Conservation (phyloP, 345 rosid species). For the Dipteronia dyeriana region DNA sequence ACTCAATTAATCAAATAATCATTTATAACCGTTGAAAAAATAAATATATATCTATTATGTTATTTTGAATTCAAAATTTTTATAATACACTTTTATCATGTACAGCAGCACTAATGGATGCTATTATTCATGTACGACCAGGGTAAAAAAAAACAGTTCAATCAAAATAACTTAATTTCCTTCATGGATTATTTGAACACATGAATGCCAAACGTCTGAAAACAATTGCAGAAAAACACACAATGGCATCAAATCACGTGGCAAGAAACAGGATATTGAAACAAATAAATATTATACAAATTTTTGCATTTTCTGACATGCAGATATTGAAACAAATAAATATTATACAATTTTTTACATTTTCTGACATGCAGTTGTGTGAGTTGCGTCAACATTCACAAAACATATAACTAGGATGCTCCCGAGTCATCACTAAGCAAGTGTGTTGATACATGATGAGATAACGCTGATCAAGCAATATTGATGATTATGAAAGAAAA, state of each 20-base stretch:
- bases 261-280: background rate
- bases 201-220: background rate
- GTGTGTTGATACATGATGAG: background rate
- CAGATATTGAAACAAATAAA: background rate
- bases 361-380: background rate
- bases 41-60: too few relatives aligned
- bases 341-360: background rate
- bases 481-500: slow-evolving; percentile 1
- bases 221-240: background rate
- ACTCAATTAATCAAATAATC: too few relatives aligned
- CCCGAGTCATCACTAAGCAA: background rate
- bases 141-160: background rate
- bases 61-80: too few relatives aligned
- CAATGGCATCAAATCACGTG: background rate
- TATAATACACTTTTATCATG: too few relatives aligned
- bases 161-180: background rate
- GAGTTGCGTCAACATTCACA: background rate
- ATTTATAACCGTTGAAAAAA: too few relatives aligned
- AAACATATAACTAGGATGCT: background rate
- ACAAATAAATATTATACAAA: too few relatives aligned
- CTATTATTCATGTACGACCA: background rate
- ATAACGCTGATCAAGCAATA: background rate
- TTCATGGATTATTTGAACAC: background rate
- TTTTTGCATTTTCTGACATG: too few relatives aligned
- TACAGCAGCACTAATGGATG: background rate